A percentile compares a stretch with the other conserved stretches of the same genome.
Evolutionary conservation across 305 asterid species (phyloP).

Genomic region (Ilex paraguariensis): DNA sequence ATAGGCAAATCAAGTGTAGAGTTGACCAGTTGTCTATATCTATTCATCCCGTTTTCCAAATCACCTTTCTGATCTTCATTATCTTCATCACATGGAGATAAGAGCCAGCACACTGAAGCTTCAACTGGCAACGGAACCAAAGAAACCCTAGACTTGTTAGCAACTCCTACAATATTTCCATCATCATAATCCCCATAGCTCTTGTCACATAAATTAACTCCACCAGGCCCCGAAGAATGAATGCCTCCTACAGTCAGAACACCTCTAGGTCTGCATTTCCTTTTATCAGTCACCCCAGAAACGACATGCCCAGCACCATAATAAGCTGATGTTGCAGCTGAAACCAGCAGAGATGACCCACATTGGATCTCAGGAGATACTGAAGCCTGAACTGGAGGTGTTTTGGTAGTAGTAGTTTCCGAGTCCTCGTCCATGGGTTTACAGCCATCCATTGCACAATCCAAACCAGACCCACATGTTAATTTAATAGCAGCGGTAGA

Average conservation of each 20-base stretch:
- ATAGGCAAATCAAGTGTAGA: conserved; percentile 17
- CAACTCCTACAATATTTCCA: conserved; percentile 14
- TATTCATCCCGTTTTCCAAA: conserved; percentile 11
- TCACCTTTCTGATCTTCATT: conserved; percentile 19
- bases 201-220: neutral
- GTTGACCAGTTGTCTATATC: conserved; percentile 13
- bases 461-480: conserved; percentile 19
- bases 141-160: conserved; percentile 24
- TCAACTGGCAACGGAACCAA: conserved; percentile 53
- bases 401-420: conserved; percentile 30
- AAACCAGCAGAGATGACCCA: conserved; percentile 30
- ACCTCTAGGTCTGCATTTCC: conserved; percentile 77
- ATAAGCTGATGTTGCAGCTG: conserved; percentile 59
- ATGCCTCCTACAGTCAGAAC: conserved; percentile 45
- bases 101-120: conserved; percentile 64
- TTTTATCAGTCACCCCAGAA: conserved; percentile 67
- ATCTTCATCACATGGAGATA: conserved; percentile 41
- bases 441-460: conserved; percentile 15
- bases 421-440: conserved; percentile 18
- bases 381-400: conserved; percentile 85
- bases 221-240: conserved; percentile 15
- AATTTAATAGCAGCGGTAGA: conserved; percentile 33
- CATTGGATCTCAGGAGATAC: conserved; percentile 78
- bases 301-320: conserved; percentile 78
- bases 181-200: neutral